Conservation (phyloP, 768 basidiomycete genomes). For the Cyathus striatus region DNA sequence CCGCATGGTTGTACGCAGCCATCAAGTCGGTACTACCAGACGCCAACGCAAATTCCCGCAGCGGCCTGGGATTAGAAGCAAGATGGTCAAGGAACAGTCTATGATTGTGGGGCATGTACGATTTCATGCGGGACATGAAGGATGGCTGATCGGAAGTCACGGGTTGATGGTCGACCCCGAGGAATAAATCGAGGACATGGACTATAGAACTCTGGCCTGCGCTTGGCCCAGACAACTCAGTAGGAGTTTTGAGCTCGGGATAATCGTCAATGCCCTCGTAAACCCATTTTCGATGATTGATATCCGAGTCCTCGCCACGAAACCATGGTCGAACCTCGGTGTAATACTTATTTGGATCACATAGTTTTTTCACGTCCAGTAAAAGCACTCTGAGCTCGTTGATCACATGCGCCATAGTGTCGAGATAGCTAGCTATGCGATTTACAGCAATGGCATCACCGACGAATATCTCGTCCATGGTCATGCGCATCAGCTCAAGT, state of each 20-base stretch:
- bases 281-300: slow-evolving; percentile 38
- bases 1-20: slow-evolving; percentile 62
- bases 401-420: slow-evolving; percentile 58
- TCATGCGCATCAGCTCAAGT: slow-evolving; percentile 79
- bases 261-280: slow-evolving; percentile 42
- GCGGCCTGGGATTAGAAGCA: slow-evolving; percentile 49
- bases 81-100: slow-evolving; percentile 74
- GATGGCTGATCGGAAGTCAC: slow-evolving; percentile 17
- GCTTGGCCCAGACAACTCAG: slow-evolving; percentile 74
- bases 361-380: slow-evolving; percentile 61
- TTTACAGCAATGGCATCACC: slow-evolving; percentile 60
- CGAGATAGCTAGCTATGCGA: slow-evolving; percentile 66
- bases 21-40: slow-evolving; percentile 28
- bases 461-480: slow-evolving; percentile 89
- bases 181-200: slow-evolving; percentile 70
- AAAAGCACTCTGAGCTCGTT: slow-evolving; percentile 64
- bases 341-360: slow-evolving; percentile 76
- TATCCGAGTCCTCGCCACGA: slow-evolving; percentile 61
- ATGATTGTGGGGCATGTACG: slow-evolving; percentile 84
- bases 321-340: slow-evolving; percentile 81
- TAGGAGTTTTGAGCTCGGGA: slow-evolving; percentile 33
- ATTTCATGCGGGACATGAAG: slow-evolving; percentile 73
- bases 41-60: slow-evolving; percentile 51
- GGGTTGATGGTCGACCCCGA: slow-evolving; percentile 57
- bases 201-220: slow-evolving; percentile 83